Percentiles rank a stretch among this genome's conserved stretches.
Evolutionary conservation across 805 yeast species (phyloP).

Genomic region (Candida patagonica): DNA sequence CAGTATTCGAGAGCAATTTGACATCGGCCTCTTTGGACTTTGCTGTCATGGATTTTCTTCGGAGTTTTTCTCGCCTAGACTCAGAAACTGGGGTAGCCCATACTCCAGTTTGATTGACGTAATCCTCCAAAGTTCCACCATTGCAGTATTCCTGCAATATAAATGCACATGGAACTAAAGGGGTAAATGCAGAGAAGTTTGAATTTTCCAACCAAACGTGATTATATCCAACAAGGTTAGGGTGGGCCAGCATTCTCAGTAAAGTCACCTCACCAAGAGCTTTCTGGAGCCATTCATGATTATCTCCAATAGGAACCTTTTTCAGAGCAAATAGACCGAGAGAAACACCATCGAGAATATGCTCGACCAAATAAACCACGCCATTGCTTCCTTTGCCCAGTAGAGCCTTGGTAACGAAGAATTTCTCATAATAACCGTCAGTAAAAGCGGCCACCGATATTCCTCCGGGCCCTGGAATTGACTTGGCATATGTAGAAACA

Average conservation of each 20-base stretch:
- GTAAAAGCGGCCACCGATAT: slow-evolving; percentile 42
- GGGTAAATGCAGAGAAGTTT: slow-evolving; percentile 41
- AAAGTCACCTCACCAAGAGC: slow-evolving; percentile 74
- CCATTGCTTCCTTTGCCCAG: slow-evolving; percentile 84
- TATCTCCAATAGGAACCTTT: slow-evolving; percentile 75
- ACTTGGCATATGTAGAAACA: background rate
- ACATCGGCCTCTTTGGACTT: slow-evolving; percentile 21
- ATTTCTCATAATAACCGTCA: slow-evolving; percentile 65
- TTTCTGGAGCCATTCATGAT: slow-evolving; percentile 54
- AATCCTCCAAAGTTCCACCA: slow-evolving; percentile 78
- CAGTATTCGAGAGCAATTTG: slow-evolving; percentile 37
- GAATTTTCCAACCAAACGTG: slow-evolving; percentile 87
- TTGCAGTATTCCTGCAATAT: slow-evolving; percentile 81
- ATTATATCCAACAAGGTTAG: slow-evolving; percentile 71
- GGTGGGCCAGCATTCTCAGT: slow-evolving; percentile 39
- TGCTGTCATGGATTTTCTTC: slow-evolving; percentile 7
- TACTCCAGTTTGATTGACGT: slow-evolving; percentile 28
- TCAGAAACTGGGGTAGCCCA: slow-evolving; percentile 9
- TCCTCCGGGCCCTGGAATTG: background rate
- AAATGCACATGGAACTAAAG: slow-evolving; percentile 62
- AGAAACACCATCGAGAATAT: slow-evolving; percentile 58
- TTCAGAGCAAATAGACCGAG: slow-evolving; percentile 79
- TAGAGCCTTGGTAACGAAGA: slow-evolving; percentile 51
- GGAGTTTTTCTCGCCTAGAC: slow-evolving; percentile 27
- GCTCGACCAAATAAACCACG: slow-evolving; percentile 75